Evolutionary conservation across 2,329 filamentous ascomycete genomes (phyloP).

Genomic region (Tympanopsis confertula): DNA sequence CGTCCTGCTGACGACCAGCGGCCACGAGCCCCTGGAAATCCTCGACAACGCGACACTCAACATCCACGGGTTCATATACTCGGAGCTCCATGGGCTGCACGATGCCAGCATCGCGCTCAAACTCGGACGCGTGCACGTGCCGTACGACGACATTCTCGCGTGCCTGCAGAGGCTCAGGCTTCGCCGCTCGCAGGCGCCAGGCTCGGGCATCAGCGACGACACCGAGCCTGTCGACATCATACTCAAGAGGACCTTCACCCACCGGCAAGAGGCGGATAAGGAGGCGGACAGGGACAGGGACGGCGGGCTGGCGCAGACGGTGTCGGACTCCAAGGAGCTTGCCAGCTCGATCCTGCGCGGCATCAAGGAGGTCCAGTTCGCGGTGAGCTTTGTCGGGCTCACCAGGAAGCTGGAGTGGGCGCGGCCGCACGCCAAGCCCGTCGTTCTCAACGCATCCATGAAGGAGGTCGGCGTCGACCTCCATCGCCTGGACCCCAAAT

Average conservation of each 20-base stretch:
- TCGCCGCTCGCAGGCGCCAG: conserved; percentile 21
- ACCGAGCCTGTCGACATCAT: conserved; percentile 47
- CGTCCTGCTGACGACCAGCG: conserved; percentile 77
- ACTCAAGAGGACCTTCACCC: conserved; percentile 63
- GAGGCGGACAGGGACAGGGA: conserved; percentile 33
- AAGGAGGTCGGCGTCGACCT: conserved; percentile 93
- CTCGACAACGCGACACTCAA: conserved; percentile 82
- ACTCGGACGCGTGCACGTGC: conserved; percentile 78
- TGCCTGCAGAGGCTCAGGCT: conserved; percentile 47
- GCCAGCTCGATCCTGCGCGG: conserved; percentile 79
- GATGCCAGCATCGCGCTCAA: conserved; percentile 87
- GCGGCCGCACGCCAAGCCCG: conserved; percentile 54
- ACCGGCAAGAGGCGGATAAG: conserved; percentile 57
- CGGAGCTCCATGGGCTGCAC: conserved; percentile 72
- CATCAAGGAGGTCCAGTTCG: conserved; percentile 93
- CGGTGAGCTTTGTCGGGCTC: conserved; percentile 78
- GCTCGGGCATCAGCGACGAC: conserved; percentile 16
- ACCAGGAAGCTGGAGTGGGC: conserved; percentile 67
- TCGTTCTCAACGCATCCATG: conserved; percentile 80
- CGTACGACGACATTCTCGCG: conserved; percentile 70
- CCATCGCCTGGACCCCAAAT: conserved; percentile 80
- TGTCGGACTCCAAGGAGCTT: conserved; percentile 88
- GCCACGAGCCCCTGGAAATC: conserved; percentile 73
- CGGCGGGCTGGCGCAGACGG: conserved; percentile 64
- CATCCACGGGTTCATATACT: conserved; percentile 80